Evolutionary conservation across 441 rosid species (phyloP), one percentile per base, ranked within the genome.

Genomic region (Brassica balearica): DNA sequence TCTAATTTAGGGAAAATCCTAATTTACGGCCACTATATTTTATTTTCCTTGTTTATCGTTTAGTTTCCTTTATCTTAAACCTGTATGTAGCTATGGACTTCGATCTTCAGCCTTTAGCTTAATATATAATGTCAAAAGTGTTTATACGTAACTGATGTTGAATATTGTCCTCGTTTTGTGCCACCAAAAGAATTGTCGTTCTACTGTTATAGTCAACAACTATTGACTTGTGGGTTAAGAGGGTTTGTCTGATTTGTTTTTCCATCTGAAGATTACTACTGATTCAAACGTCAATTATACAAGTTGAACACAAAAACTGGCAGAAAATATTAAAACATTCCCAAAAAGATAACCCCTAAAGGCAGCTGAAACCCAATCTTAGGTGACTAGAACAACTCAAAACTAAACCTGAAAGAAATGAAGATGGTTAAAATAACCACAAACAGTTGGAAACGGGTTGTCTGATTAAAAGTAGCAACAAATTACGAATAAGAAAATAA

Each of bases 121-220:
- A n/a, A 48, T 5, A n/a, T 48, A 48, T 48, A 48, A 5, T 17
- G 56, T n/a, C 56, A 48, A 41, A 48, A 17, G 17, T 48, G 14
- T 48, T 48, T 51, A 51, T 51, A 6, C 58, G 55, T 14, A 51
- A 51, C 20, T 51, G 20, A 51, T 51, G 58, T 51, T 51, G 19
- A 51, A 51, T 51, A 51, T 6, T 51, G 58, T 51, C 58, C 58
- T 51, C 58, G 20, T 51, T 48, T 51, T 14, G 58, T 51, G 58
- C 58, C 58, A 51, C 19, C 9, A 51, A 51, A 51, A 53, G 59
- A 53, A 14, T 53, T 53, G 14, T 51, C 19, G 56, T 53, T 53
- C 20, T 53, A 25, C 27, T 25, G 27, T 25, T 25, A 25, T 25
- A 53, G 59, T 53, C 20, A 53, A 53, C 20, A 53, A 14, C 59